Conservation (phyloP, 768 basidiomycete genomes). For the Clitopilus passeckerianus region DNA sequence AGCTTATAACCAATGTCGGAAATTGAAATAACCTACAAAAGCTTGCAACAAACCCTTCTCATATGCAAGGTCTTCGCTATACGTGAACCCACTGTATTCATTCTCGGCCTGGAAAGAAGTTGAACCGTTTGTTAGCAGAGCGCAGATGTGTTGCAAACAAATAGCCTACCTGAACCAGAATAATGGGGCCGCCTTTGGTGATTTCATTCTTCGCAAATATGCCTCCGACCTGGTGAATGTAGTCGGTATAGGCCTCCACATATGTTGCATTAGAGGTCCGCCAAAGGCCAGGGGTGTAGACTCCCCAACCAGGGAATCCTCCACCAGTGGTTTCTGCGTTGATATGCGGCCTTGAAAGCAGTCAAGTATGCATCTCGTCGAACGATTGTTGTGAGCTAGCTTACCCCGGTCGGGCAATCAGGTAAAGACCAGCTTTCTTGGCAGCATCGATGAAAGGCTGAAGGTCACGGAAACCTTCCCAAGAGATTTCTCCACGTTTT, state of each 20-base stretch:
- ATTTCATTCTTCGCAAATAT: constrained; percentile 50
- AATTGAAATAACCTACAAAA: constrained; percentile 18
- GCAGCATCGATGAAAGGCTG: constrained; percentile 54
- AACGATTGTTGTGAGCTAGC: background rate
- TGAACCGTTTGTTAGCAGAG: background rate
- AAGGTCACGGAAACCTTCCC: constrained; percentile 48
- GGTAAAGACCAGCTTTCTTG: constrained; percentile 47
- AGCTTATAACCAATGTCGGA: background rate
- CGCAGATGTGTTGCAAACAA: background rate
- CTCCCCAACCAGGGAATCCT: constrained; percentile 56
- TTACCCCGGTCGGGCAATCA: constrained; percentile 49
- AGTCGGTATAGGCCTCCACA: constrained; percentile 42
- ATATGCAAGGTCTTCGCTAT: constrained; percentile 35
- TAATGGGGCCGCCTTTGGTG: constrained; percentile 55
- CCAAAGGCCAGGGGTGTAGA: constrained; percentile 42
- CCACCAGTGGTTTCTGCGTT: constrained; percentile 48
- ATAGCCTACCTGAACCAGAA: constrained; percentile 28
- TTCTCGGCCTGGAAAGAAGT: constrained; percentile 38
- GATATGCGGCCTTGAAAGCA: constrained; percentile 28
- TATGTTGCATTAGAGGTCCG: constrained; percentile 35
- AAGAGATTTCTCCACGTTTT: constrained; percentile 45
- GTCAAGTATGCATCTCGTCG: background rate
- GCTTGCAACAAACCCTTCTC: constrained; percentile 26
- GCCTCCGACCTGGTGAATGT: constrained; percentile 42
- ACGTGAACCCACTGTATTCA: constrained; percentile 43